Evolutionary conservation across 345 rosid species (phyloP), one percentile per base, ranked within the genome.

Genomic region (Kernera saxatilis): DNA sequence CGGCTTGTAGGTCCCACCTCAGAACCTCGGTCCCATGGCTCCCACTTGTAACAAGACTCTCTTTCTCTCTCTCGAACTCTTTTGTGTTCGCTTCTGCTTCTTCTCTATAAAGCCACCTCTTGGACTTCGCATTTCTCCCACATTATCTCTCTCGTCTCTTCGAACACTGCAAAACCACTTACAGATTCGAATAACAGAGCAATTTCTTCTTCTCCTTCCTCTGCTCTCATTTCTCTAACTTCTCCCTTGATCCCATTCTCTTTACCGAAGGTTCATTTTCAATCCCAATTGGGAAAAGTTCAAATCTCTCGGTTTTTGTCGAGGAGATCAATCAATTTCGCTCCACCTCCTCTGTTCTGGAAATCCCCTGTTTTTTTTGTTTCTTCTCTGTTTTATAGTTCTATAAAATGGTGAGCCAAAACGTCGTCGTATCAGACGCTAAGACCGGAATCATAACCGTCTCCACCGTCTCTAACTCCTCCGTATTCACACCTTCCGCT

Each of bases 351-450:
- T 36, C 66, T 64, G 57, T 64, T 53, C 11, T 1, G 0, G 7
- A 26, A 15, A 8, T 27, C 40, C 60, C 12, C 51, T 60, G 74
- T 54, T 54, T 30, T 50, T 5, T 4, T 6, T 0, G 5, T 14
- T 17, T 2, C 29, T 58, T 11, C 11, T 12, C 22, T 23, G 46
- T 61, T 50, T 21, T 22, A 43, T 14, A 35, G 32, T 67, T 61
- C 0, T 72, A 5, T 9, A 81, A 69, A 68, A 90, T 81, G 85
- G 79, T 84, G 10, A 70, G 80, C 73, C 87, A 86, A 69, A 92
- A 92, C 84, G 90, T 80, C 30, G 81, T 84, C 46, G 77, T 85
- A 53, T 33, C 86, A 15, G 92, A 89, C 39, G 43, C 81, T 3
- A 82, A 70, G 6, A 56, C 87, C 0, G 80, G 81, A 6, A 66